Percentiles rank a stretch among this genome's conserved stretches.
phyloP scores from a whole-genome alignment of 1,284 basidiomycete genomes.

The Psilocybe mexicana region DNA sequence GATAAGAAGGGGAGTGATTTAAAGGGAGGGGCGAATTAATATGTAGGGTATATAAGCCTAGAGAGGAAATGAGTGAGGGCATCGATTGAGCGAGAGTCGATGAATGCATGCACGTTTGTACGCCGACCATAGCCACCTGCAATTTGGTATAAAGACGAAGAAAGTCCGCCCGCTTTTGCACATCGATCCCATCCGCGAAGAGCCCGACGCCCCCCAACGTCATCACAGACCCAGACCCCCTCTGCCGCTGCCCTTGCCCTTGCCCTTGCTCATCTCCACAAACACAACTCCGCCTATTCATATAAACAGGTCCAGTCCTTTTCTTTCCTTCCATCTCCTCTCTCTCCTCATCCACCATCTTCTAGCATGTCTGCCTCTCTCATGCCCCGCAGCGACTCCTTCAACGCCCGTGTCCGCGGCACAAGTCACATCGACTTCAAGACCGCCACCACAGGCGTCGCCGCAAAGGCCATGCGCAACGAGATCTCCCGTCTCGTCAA shows the following conservation, averaged over 20 bases:
- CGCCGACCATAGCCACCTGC: slow-evolving; percentile 18
- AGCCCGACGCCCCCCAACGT: slow-evolving; percentile 49
- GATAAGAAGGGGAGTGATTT: slow-evolving; percentile 28
- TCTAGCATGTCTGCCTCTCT: slow-evolving; percentile 56
- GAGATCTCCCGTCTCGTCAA: slow-evolving; percentile 94
- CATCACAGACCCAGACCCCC: slow-evolving; percentile 57
- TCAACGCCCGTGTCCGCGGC: slow-evolving; percentile 67
- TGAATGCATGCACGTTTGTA: slow-evolving; percentile 47
- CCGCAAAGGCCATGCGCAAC: slow-evolving; percentile 98
- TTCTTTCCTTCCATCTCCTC: slow-evolving; percentile 15
- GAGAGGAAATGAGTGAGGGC: slow-evolving; percentile 26
- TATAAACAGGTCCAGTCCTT: slow-evolving; percentile 37
- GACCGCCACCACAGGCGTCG: slow-evolving; percentile 96
- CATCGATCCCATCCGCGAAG: slow-evolving; percentile 49
- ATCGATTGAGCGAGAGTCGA: slow-evolving; percentile 9
- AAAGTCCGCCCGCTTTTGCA: slow-evolving; percentile 5
- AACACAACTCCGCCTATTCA: slow-evolving; percentile 62
- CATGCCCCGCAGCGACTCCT: slow-evolving; percentile 60
- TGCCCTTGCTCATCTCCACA: slow-evolving; percentile 64
- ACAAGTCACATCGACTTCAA: slow-evolving; percentile 88
- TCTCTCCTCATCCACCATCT: slow-evolving; percentile 17
- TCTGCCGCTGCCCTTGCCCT: slow-evolving; percentile 46
- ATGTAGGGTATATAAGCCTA: slow-evolving; percentile 36
- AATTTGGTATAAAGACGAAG: slow-evolving; percentile 24
- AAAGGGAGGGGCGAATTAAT: slow-evolving; percentile 15